Evolutionary conservation across 306 rosid species (phyloP).

Genomic region (Rosa multiflora): DNA sequence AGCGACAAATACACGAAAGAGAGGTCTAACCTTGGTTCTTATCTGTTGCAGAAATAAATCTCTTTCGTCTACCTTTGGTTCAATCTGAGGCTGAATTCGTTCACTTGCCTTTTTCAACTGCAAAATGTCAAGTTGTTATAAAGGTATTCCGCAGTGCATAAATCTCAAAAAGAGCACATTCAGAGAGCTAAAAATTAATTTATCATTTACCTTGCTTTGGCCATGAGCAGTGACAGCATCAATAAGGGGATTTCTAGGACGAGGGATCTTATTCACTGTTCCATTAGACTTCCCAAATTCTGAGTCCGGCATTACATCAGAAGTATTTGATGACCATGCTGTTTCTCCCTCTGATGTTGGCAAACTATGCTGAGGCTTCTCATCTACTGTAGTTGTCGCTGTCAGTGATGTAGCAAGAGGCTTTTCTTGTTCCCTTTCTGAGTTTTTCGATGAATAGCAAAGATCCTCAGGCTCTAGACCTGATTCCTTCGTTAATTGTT

Average conservation of each 20-base stretch:
- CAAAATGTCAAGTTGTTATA: conserved; percentile 31
- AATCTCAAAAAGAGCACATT: conserved; percentile 22
- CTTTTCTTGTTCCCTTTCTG: conserved; percentile 39
- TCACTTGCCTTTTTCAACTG: conserved; percentile 90
- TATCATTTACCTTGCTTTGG: conserved; percentile 75
- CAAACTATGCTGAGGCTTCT: conserved; percentile 39
- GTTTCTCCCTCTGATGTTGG: conserved; percentile 44
- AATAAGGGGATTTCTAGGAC: conserved; percentile 66
- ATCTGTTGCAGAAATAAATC: conserved; percentile 79
- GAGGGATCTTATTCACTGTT: conserved; percentile 58
- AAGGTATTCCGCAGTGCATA: conserved; percentile 24
- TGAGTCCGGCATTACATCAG: conserved; percentile 30
- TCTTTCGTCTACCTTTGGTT: conserved; percentile 74
- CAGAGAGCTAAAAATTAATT: conserved; percentile 10
- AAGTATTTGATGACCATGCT: conserved; percentile 35
- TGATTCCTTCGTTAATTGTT: conserved; percentile 31
- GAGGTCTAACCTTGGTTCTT: conserved; percentile 73
- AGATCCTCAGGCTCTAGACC: conserved; percentile 36
- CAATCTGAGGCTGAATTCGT: conserved; percentile 62
- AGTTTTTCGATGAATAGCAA: conserved; percentile 31
- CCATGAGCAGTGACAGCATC: conserved; percentile 83
- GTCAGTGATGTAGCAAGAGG: conserved; percentile 31
- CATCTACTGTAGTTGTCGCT: conserved; percentile 29
- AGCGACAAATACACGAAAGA: conserved; percentile 16
- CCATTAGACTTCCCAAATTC: conserved; percentile 50